Evolutionary conservation across 2,329 filamentous ascomycete species (phyloP), one percentile per base, ranked within the genome.

Genomic region (Hypoxylon sp.): DNA sequence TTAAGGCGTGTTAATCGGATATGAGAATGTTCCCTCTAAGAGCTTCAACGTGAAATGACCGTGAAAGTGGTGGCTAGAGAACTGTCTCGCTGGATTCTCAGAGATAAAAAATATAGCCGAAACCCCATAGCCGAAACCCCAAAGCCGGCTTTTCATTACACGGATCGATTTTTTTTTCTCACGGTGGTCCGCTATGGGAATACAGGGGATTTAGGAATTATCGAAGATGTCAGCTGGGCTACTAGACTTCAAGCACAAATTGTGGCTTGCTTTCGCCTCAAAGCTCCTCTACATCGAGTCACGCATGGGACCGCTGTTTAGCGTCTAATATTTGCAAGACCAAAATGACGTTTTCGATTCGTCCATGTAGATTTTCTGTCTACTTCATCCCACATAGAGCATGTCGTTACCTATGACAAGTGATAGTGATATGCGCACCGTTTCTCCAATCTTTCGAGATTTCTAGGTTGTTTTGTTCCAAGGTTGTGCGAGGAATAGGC

Each of bases 271-370:
- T 28, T 32, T 49, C 28, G 17, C 25, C 23, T 50, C 14, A 32
- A 3, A 34, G 32, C 34, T 51, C 43, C 17, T 13, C 46, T 49
- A 14, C 28, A 34, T 23, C 23, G 13, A 36, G 36, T 53, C 32
- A 38, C 48, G 48, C 38, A 13, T 14, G 7, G 17, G 3, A 21
- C 32, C 17, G 14, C 17, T 51, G 1, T 25, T 51, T 17, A 51
- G 60, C 28, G 7, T 36, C 28, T 32, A 14, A 21, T 55, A 14
- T 49, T 55, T 49, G 41, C 51, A 30, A 45, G 25, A 23, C 48
- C 23, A 11, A 43, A 17, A 21, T 3, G 34, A 43, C 14, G 9
- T 41, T 48, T 7, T 45, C 13, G 14, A 43, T 34, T 52, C 36
- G 28, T 34, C 1, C 48, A 7, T 28, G 30, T 21, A 58, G 57